Conservation (phyloP, 1,284 basidiomycete species). For the Irpex sp. region DNA sequence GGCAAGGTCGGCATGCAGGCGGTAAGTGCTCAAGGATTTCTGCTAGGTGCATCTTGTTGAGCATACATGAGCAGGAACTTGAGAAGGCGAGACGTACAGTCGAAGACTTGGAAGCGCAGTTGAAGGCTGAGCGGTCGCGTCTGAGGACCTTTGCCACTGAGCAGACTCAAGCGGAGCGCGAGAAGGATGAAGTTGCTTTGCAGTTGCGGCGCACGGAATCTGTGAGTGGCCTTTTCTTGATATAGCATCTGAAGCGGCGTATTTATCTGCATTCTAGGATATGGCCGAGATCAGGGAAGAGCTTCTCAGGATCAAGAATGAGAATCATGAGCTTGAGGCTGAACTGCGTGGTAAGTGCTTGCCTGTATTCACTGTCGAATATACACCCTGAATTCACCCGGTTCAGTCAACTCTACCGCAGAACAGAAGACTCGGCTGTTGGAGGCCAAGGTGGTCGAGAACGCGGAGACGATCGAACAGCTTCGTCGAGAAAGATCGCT, state of each 20-base stretch:
- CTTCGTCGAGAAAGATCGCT: slow-evolving; percentile 68
- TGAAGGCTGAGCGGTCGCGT: slow-evolving; percentile 61
- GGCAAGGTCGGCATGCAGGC: slow-evolving; percentile 46
- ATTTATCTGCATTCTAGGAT: slow-evolving; percentile 39
- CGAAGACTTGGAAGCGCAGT: slow-evolving; percentile 59
- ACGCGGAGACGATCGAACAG: slow-evolving; percentile 60
- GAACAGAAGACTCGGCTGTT: slow-evolving; percentile 67
- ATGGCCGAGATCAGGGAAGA: slow-evolving; percentile 69
- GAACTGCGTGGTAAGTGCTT: slow-evolving; percentile 53
- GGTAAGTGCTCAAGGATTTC: slow-evolving; percentile 33
- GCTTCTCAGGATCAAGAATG: slow-evolving; percentile 59
- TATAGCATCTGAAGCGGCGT: background rate
- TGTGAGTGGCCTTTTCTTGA: slow-evolving; percentile 31
- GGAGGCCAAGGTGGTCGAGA: slow-evolving; percentile 59
- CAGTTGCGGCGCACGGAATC: slow-evolving; percentile 66
- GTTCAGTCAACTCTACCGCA: slow-evolving; percentile 48
- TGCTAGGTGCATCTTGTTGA: background rate
- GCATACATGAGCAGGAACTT: slow-evolving; percentile 46
- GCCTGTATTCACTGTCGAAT: too few relatives aligned
- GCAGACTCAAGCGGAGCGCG: slow-evolving; percentile 52
- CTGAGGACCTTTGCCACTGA: slow-evolving; percentile 57
- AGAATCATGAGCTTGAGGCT: slow-evolving; percentile 61
- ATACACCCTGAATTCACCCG: too few relatives aligned
- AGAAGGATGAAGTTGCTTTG: slow-evolving; percentile 54
- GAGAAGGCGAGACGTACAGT: slow-evolving; percentile 59